Evolutionary conservation across 257 asterid species (phyloP).

Genomic region (Scutellaria galericulata): DNA sequence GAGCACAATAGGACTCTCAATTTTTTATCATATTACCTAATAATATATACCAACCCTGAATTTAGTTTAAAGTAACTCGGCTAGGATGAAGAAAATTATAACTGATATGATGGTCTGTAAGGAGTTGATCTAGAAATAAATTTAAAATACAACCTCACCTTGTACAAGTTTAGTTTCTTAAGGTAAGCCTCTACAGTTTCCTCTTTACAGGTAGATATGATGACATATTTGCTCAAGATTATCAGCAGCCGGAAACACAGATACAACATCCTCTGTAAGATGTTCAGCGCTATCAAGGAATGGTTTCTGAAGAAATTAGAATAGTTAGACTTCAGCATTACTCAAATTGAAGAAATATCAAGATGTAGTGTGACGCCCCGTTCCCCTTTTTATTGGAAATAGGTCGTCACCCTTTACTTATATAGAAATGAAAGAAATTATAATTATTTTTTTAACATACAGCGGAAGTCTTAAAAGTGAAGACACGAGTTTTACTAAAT

Average conservation of each 20-base stretch:
- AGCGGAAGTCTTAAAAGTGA: no score
- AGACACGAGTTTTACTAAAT: no score
- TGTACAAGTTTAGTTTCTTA: conserved; percentile 74
- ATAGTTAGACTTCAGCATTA: no score
- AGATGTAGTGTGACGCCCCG: no score
- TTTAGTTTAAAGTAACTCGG: conserved; percentile 3
- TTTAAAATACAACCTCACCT: conserved; percentile 52
- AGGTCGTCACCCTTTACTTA: no score
- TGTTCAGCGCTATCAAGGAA: conserved; percentile 85
- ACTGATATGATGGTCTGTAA: conserved; percentile 13
- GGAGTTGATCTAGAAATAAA: neutral
- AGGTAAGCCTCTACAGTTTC: conserved; percentile 75
- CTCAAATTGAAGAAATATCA: no score
- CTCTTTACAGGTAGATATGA: conserved; percentile 73
- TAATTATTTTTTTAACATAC: no score
- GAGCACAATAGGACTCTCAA: neutral
- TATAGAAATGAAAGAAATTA: no score
- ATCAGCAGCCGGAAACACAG: conserved; percentile 95
- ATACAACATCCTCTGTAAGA: conserved; percentile 90
- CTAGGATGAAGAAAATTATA: conserved; percentile 1
- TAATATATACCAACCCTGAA: neutral
- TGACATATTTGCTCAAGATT: conserved; percentile 77
- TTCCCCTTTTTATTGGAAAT: no score
- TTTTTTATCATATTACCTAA: conserved; percentile 2
- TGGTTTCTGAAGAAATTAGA: no score